Evolutionary conservation across 2,329 filamentous ascomycete genomes (phyloP), one percentile per base, ranked within the genome.

Genomic region (Chrysoporthe deuterocubensis): DNA sequence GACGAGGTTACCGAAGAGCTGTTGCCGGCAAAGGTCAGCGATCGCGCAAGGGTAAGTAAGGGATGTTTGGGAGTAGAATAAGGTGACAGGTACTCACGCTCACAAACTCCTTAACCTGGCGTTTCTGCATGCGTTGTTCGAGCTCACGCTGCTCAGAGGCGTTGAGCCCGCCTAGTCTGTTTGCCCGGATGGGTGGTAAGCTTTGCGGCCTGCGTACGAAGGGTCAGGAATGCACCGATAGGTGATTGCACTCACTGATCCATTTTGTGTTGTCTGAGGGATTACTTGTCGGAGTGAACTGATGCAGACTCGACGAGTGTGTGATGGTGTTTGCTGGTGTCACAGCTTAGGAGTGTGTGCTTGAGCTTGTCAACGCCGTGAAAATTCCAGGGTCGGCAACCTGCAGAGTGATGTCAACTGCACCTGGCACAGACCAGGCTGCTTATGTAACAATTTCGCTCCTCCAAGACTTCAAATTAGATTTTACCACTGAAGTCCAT

Each of bases 61-160:
- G 7, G 26, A 16, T 9, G 60, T 11, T 8, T 9, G 26, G 4
- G 11, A 32, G 26, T 32, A 21, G 50, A 13, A 18, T 26, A 52
- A 48, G 48, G 26, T 32, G 16, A 52, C 2, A 69, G 67, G 48
- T 67, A 85, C 93, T 75, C 87, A 98, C 96, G 76, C 89, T 92
- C 91, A 98, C 97, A 79, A 99, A 98, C 79, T 98, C 95, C 84
- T 97, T 97, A 87, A 99, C 93, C 83, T 99, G 96, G 83, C 96
- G 96, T 83, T 92, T 92, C 85, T 98, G 94, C 89, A 99, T 94
- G 81, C 96, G 93, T 83, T 89, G 83, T 82, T 97, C 91, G 78
- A 99, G 92, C 86, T 96, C 93, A 83, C 93, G 92, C 85, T 96
- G 92, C 86, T 98, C 95, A 75, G 89, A 81, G 75, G 86, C 79